A percentile compares a stretch with the other conserved stretches of the same genome.
phyloP scores from a whole-genome alignment of 129 eudicot genomes.

The Scalesia atractyloides region DNA sequence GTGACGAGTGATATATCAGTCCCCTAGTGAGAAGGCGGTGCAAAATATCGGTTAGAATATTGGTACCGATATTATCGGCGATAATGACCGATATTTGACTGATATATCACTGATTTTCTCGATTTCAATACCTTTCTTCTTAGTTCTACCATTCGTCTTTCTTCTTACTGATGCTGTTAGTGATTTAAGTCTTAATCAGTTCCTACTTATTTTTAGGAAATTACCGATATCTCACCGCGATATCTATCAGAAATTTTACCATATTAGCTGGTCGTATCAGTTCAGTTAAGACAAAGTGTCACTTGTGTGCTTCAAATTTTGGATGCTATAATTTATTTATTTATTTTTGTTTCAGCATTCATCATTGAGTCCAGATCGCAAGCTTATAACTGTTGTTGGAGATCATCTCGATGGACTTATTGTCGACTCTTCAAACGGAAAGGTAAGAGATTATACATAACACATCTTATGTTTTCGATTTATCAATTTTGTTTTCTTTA shows the following conservation, averaged over 20 bases:
- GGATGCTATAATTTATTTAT: neutral
- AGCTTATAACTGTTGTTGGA: conserved; percentile 71
- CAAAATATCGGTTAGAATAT: too few relatives aligned
- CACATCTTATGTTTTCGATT: neutral
- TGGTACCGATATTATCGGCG: too few relatives aligned
- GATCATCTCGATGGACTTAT: conserved; percentile 74
- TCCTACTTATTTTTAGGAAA: too few relatives aligned
- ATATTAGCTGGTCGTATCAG: neutral
- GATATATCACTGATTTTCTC: too few relatives aligned
- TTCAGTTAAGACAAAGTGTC: neutral
- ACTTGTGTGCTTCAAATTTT: conserved; percentile 3
- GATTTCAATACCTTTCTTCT: too few relatives aligned
- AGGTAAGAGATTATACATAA: conserved; percentile 43
- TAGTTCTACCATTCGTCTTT: too few relatives aligned
- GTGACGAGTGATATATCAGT: too few relatives aligned
- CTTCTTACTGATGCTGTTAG: too few relatives aligned
- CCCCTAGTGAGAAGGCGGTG: too few relatives aligned
- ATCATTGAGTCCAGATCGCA: conserved; percentile 78
- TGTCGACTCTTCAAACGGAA: conserved; percentile 76
- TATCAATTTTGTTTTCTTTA: neutral
- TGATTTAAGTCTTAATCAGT: too few relatives aligned
- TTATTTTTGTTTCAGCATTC: conserved; percentile 69
- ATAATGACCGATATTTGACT: too few relatives aligned
- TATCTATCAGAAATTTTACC: neutral
- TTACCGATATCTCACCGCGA: too few relatives aligned